Percentiles rank a stretch among this genome's conserved stretches.
Evolutionary conservation across 2,329 filamentous ascomycete genomes (phyloP).

Genomic region (Pochonia chlamydosporia): DNA sequence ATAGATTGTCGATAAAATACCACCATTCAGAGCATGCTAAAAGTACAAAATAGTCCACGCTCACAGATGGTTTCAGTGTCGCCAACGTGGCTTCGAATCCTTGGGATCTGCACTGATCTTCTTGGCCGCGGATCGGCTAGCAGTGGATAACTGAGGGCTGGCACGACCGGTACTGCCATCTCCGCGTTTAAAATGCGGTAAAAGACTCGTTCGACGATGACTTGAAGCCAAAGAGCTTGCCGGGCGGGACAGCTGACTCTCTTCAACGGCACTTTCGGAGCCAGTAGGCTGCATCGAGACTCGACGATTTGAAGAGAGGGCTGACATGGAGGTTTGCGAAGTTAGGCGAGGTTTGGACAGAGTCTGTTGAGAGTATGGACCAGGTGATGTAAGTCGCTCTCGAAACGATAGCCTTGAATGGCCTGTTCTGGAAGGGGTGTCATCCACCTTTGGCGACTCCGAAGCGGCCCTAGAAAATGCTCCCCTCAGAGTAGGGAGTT

Average conservation of each 20-base stretch:
- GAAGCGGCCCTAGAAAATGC: conserved; percentile 40
- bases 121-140: conserved; percentile 39
- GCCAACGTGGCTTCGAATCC: conserved; percentile 46
- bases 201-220: conserved; percentile 45
- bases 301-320: conserved; percentile 38
- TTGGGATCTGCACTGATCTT: conserved; percentile 30
- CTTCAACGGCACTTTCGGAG: conserved; percentile 24
- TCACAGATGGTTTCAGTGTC: conserved; percentile 21
- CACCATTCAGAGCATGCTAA: no score
- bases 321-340: conserved; percentile 37
- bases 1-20: neutral
- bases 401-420: conserved; percentile 46
- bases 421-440: conserved; percentile 38
- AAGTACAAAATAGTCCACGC: no score
- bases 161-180: conserved; percentile 36
- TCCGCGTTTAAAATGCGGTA: conserved; percentile 41
- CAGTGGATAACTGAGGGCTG: conserved; percentile 41
- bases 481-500: conserved; percentile 43
- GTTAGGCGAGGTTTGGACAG: conserved; percentile 39
- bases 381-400: conserved; percentile 45
- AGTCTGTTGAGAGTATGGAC: conserved; percentile 40
- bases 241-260: conserved; percentile 35
- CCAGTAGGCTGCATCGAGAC: conserved; percentile 46
- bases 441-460: conserved; percentile 40
- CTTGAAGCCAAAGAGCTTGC: conserved; percentile 49